These are phyloP conservation scores for Nakataea oryzae DNA, from an alignment of 2,329 filamentous ascomycete genomes.

Conservation along the genomic window DNA sequence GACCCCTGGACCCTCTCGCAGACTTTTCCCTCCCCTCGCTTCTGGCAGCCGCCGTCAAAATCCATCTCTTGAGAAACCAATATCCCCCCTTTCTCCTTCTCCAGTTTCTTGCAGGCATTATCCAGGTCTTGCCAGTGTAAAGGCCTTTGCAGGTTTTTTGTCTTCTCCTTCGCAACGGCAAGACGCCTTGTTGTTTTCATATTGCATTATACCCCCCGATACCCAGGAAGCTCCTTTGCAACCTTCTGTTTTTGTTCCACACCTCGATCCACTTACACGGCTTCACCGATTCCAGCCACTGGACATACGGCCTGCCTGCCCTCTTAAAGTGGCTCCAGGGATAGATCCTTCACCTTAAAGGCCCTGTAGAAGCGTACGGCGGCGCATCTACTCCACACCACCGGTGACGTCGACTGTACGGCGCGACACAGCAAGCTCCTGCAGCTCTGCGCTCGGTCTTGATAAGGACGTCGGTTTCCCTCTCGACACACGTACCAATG, in stretches of 20 bases:
- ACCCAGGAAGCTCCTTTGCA: neutral
- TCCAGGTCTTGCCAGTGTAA: neutral
- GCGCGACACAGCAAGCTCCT: neutral
- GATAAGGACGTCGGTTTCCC: neutral
- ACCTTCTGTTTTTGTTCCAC: neutral
- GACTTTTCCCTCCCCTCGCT: neutral
- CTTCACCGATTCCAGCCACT: neutral
- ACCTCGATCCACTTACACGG: neutral
- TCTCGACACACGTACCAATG: neutral
- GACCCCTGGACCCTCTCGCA: neutral
- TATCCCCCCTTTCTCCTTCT: neutral
- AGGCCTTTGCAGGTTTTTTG: neutral
- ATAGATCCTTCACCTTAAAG: neutral
- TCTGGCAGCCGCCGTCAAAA: neutral
- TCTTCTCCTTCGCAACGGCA: neutral
- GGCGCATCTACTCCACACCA: neutral
- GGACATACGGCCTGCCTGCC: neutral
- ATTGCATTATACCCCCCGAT: neutral
- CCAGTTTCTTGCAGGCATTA: neutral
- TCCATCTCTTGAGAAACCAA: neutral
- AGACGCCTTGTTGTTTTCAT: neutral
- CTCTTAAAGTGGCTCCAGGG: neutral
- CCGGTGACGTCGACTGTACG: constrained; percentile 2
- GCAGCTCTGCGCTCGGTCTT: neutral
- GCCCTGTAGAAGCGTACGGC: neutral